phyloP scores from a whole-genome alignment of 352 stramenopile species.

The Phytophthora ohioensis region DNA sequence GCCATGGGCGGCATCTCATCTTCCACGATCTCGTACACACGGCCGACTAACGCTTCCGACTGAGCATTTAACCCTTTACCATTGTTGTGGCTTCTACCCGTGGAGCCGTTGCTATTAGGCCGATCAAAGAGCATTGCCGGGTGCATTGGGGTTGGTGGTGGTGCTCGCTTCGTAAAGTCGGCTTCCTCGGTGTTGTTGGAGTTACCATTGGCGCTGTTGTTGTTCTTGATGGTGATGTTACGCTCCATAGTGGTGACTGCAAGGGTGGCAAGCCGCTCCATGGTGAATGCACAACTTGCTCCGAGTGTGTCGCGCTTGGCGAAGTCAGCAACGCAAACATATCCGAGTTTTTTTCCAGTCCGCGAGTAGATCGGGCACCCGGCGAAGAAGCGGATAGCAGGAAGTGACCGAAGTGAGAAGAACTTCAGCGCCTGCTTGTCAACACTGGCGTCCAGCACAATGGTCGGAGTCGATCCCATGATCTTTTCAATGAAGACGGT shows the following conservation, averaged over 20 bases:
- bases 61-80: constrained; percentile 12
- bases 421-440: constrained; percentile 73
- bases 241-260: constrained; percentile 84
- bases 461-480: constrained; percentile 80
- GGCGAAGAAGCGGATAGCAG: constrained; percentile 78
- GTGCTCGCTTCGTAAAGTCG: constrained; percentile 33
- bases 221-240: constrained; percentile 51
- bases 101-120: constrained; percentile 14
- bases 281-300: constrained; percentile 78
- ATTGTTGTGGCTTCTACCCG: constrained; percentile 11
- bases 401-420: constrained; percentile 55
- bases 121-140: constrained; percentile 59
- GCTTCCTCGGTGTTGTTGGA: constrained; percentile 37
- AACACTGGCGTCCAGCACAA: constrained; percentile 76
- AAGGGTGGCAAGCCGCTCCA: constrained; percentile 80
- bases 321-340: constrained; percentile 81
- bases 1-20: constrained; percentile 40
- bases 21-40: constrained; percentile 54
- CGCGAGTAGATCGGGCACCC: constrained; percentile 83
- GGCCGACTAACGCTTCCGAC: constrained; percentile 38
- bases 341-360: constrained; percentile 72
- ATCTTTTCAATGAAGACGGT: constrained; percentile 76
- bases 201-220: constrained; percentile 19
- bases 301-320: constrained; percentile 81
- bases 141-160: constrained; percentile 32